Evolutionary conservation across 148 eudicot genomes (phyloP).

Genomic region (Fagopyrum tataricum): DNA sequence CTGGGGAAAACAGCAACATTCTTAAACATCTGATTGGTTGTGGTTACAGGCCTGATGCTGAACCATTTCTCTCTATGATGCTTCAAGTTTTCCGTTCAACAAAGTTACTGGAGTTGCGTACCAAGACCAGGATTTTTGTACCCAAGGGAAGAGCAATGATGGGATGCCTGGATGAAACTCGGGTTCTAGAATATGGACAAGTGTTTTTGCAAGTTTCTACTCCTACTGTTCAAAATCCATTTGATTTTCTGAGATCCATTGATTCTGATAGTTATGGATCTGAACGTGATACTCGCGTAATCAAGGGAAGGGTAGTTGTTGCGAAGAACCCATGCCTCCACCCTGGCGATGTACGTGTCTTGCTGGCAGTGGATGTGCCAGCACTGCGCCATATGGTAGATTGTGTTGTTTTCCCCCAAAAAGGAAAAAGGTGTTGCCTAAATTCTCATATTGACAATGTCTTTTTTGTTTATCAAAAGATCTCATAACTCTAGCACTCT

Average conservation of each 20-base stretch:
- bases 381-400: slow-evolving; percentile 67
- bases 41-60: slow-evolving; percentile 64
- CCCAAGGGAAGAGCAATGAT: slow-evolving; percentile 58
- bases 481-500: background rate
- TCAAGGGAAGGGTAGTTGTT: slow-evolving; percentile 51
- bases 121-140: slow-evolving; percentile 49
- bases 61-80: slow-evolving; percentile 76
- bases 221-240: slow-evolving; percentile 26
- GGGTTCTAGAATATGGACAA: slow-evolving; percentile 55
- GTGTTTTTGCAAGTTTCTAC: slow-evolving; percentile 67
- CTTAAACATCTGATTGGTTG: slow-evolving; percentile 62
- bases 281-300: slow-evolving; percentile 17
- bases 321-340: slow-evolving; percentile 83
- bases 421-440: slow-evolving; percentile 41
- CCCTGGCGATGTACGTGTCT: slow-evolving; percentile 71
- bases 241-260: slow-evolving; percentile 18
- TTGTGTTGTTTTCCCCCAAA: slow-evolving; percentile 69
- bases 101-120: slow-evolving; percentile 56
- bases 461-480: background rate
- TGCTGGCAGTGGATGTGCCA: slow-evolving; percentile 52
- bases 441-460: background rate
- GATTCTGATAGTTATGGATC: slow-evolving; percentile 5
- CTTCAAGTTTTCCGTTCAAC: slow-evolving; percentile 59
- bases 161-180: slow-evolving; percentile 73
- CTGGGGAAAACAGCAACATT: slow-evolving; percentile 54